Evolutionary conservation across 2,329 filamentous ascomycete species (phyloP).

Genomic region (Penicillium sp.): DNA sequence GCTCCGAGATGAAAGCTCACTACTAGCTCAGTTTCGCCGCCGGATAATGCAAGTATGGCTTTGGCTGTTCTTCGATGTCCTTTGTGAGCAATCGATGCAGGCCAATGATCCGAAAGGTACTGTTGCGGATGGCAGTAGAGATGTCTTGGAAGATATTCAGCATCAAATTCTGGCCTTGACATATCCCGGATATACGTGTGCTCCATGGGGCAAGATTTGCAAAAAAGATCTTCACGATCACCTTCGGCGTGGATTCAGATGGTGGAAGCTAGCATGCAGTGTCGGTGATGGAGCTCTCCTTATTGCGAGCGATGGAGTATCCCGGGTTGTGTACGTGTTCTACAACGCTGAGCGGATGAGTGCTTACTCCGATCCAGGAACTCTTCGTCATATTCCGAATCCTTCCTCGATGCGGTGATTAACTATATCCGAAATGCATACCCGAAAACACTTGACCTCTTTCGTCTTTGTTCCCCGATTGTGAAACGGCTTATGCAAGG

Average conservation of each 20-base stretch:
- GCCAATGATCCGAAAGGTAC: background rate
- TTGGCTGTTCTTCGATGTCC: slow-evolving; percentile 4
- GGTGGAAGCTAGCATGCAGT: slow-evolving; percentile 5
- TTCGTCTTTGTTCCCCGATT: slow-evolving; percentile 1
- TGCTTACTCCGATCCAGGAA: background rate
- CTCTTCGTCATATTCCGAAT: background rate
- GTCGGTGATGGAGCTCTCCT: background rate
- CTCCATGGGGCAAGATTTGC: background rate
- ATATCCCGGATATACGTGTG: too few species aligned
- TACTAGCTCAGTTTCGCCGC: background rate
- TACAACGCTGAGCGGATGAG: background rate
- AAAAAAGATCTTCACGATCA: background rate
- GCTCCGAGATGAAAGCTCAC: background rate
- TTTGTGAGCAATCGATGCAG: slow-evolving; percentile 1
- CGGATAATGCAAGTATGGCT: slow-evolving; percentile 1
- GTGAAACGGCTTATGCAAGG: slow-evolving; percentile 3
- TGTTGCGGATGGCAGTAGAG: background rate
- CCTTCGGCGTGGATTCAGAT: slow-evolving; percentile 2
- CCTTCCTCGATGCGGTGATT: background rate
- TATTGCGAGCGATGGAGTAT: background rate
- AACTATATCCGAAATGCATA: slow-evolving; percentile 9
- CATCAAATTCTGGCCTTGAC: too few species aligned
- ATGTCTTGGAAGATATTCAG: background rate
- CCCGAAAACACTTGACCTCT: background rate
- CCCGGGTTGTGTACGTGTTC: background rate